A percentile compares a stretch with the other conserved stretches of the same genome.
Evolutionary conservation across 495 filamentous ascomycete species (phyloP).

Genomic region (Ramalina peruviana): DNA sequence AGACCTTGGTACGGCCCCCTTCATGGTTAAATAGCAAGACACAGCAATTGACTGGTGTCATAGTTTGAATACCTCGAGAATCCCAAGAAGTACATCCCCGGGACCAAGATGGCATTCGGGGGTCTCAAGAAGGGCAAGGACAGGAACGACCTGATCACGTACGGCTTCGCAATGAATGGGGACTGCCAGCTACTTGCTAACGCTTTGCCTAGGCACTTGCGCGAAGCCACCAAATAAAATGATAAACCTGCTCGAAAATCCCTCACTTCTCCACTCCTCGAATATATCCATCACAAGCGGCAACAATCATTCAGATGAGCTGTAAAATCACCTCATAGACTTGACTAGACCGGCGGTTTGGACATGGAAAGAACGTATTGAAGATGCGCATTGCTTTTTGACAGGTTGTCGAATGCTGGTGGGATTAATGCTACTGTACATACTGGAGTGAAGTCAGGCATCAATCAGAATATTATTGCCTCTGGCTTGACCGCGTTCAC

Average conservation of each 20-base stretch:
- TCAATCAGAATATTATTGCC: too few species aligned
- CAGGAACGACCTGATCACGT: slow-evolving; percentile 98
- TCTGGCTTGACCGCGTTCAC: too few species aligned
- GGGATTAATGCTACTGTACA: too few species aligned
- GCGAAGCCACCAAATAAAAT: slow-evolving; percentile 18
- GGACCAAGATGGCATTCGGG: slow-evolving; percentile 99
- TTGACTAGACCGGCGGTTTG: not conserved
- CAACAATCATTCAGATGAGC: too few species aligned
- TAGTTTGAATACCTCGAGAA: slow-evolving; percentile 79
- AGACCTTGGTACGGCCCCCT: slow-evolving; percentile 55
- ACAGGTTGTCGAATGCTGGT: too few species aligned
- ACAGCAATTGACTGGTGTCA: not conserved
- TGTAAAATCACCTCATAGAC: not conserved
- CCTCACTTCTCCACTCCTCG: slow-evolving; percentile 9
- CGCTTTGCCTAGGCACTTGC: slow-evolving; percentile 10
- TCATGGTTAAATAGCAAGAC: not conserved
- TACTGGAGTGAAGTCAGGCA: too few species aligned
- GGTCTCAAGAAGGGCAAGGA: slow-evolving; percentile 99
- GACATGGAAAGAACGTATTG: too few species aligned
- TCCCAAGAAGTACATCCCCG: slow-evolving; percentile 94
- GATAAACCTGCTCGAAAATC: not conserved
- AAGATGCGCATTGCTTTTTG: too few species aligned
- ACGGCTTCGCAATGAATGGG: slow-evolving; percentile 22
- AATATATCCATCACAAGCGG: too few species aligned
- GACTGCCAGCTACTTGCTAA: not conserved